Percentiles rank a stretch among this genome's conserved stretches.
Evolutionary conservation across 768 basidiomycete species (phyloP).

Genomic region (Leccinum sublutescens): DNA sequence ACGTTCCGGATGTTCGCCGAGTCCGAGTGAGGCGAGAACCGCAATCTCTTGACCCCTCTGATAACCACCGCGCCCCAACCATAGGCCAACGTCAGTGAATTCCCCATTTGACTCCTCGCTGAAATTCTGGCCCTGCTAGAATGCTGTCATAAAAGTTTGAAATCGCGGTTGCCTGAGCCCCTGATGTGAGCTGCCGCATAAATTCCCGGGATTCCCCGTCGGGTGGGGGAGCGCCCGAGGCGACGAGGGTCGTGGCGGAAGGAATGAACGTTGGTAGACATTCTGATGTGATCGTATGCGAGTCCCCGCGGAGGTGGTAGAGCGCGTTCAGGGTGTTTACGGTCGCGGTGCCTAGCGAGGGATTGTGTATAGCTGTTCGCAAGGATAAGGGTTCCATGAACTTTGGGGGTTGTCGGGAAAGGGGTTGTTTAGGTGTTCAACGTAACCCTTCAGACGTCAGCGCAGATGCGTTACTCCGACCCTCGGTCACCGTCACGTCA

Average conservation of each 20-base stretch:
- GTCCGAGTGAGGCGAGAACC: conserved; percentile 35
- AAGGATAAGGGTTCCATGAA: conserved; percentile 5
- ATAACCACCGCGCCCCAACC: conserved; percentile 45
- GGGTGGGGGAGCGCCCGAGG: conserved; percentile 3
- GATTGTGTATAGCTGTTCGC: conserved; percentile 2
- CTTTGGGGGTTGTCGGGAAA: neutral
- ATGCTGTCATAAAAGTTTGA: conserved; percentile 47
- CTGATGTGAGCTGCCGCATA: conserved; percentile 33
- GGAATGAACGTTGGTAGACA: conserved; percentile 17
- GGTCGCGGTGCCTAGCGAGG: conserved; percentile 1
- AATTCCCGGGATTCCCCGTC: conserved; percentile 6
- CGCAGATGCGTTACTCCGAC: neutral
- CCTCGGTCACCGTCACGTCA: conserved; percentile 12
- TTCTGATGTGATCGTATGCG: neutral
- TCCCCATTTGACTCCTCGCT: conserved; percentile 53
- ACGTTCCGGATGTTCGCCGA: conserved; percentile 23
- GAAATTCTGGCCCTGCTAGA: conserved; percentile 48
- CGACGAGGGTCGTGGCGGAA: conserved; percentile 11
- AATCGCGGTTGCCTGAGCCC: conserved; percentile 40
- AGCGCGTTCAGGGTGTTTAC: conserved; percentile 12
- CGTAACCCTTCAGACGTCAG: neutral
- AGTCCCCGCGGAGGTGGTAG: neutral
- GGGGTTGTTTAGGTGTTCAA: neutral
- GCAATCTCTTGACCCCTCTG: conserved; percentile 29
- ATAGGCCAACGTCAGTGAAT: conserved; percentile 50